Percentiles rank a stretch among this genome's conserved stretches.
Conservation (phyloP, 306 rosid genomes). For the Carpinus viminea region DNA sequence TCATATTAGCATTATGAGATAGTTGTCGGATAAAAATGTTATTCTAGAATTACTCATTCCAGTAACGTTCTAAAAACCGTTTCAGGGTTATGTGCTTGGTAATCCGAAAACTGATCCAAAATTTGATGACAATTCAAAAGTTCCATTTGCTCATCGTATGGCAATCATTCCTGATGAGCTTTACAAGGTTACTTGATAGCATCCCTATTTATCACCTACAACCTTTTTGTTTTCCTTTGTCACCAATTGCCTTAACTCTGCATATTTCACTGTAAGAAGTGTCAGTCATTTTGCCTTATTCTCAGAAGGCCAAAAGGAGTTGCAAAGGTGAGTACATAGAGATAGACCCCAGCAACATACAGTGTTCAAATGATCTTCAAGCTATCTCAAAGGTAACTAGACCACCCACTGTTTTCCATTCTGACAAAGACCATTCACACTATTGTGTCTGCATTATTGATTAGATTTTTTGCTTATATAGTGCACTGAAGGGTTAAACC, state of each 20-base stretch:
- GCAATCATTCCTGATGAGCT: slow-evolving; percentile 43
- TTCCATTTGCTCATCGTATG: slow-evolving; percentile 26
- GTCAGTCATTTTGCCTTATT: neutral
- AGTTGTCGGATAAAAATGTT: no score
- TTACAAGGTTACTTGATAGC: slow-evolving; percentile 29
- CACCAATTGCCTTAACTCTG: neutral
- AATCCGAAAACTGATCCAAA: slow-evolving; percentile 19
- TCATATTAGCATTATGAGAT: no score
- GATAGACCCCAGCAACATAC: neutral
- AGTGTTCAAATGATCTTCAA: slow-evolving; percentile 31
- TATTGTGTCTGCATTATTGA: neutral
- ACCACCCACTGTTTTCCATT: neutral
- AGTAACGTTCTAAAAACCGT: neutral
- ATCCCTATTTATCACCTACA: neutral
- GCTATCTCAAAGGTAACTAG: slow-evolving; percentile 30
- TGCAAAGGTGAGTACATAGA: slow-evolving; percentile 34
- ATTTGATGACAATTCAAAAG: slow-evolving; percentile 13
- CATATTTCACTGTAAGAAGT: neutral
- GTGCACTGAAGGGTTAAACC: slow-evolving; percentile 16
- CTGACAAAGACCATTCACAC: neutral
- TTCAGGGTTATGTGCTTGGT: slow-evolving; percentile 39
- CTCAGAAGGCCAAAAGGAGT: slow-evolving; percentile 23
- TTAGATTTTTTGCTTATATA: neutral
- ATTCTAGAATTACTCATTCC: neutral
- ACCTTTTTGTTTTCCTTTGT: neutral